A percentile compares a stretch with the other conserved stretches of the same genome.
Conservation (phyloP, 176 grass and related monocot species). For the Zea mays region DNA sequence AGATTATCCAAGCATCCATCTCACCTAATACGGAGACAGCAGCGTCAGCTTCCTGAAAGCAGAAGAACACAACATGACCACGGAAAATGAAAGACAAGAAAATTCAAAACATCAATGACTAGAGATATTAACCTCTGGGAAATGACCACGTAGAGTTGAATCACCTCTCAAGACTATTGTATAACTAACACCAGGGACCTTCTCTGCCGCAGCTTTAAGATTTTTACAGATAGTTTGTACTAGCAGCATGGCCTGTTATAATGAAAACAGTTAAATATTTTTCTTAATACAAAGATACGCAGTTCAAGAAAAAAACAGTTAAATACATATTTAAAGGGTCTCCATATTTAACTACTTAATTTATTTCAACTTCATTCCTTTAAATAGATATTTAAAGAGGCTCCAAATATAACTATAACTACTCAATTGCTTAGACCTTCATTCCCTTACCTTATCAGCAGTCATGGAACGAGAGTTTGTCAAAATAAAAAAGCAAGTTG, state of each 20-base stretch:
- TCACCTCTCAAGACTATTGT: constrained; percentile 93
- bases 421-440: constrained; percentile 25
- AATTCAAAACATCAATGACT: not conserved
- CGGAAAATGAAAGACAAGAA: constrained; percentile 32
- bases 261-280: constrained; percentile 21
- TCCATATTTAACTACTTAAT: constrained; percentile 17
- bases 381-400: not conserved
- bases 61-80: constrained; percentile 32
- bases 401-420: constrained; percentile 31
- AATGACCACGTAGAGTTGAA: constrained; percentile 94
- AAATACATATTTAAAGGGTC: not conserved
- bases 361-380: constrained; percentile 24
- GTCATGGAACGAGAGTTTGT: constrained; percentile 91
- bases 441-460: constrained; percentile 73
- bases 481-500: constrained; percentile 92
- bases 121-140: constrained; percentile 69
- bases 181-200: constrained; percentile 71
- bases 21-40: constrained; percentile 91
- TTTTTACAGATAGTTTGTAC: constrained; percentile 86
- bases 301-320: no score
- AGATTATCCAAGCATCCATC: constrained; percentile 99
- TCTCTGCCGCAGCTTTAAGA: constrained; percentile 79
- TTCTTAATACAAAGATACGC: no score
- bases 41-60: constrained; percentile 87
- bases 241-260: constrained; percentile 65